These are phyloP conservation scores for Saururus chinensis DNA, from an alignment of 164 flowering plant species.

Conservation along the genomic window DNA sequence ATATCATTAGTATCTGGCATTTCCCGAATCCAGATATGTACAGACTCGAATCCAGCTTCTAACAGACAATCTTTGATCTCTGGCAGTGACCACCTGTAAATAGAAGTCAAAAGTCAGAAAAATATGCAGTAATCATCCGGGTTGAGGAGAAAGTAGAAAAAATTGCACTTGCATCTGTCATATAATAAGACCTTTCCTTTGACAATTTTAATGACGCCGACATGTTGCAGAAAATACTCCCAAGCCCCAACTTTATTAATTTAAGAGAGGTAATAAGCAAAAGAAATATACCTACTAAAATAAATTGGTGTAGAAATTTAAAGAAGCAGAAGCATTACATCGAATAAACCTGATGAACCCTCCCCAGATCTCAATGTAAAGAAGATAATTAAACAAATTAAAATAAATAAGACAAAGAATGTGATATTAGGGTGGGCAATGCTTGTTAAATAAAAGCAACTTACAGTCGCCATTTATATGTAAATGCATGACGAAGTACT, in stretches of 20 bases:
- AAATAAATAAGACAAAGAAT: neutral
- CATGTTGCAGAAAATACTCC: neutral
- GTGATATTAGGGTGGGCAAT: neutral
- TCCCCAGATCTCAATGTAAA: neutral
- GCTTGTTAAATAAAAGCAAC: slow-evolving; percentile 11
- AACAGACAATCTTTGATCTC: slow-evolving; percentile 88
- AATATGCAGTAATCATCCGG: too few species aligned
- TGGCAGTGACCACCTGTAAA: slow-evolving; percentile 83
- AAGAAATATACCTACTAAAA: too few species aligned
- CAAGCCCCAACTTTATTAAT: too few species aligned
- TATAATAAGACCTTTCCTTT: neutral
- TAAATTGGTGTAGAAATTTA: too few species aligned
- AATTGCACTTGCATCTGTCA: neutral
- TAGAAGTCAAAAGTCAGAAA: neutral
- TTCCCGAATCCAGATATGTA: slow-evolving; percentile 78
- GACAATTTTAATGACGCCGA: neutral
- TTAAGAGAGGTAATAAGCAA: too few species aligned
- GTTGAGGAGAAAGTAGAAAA: neutral
- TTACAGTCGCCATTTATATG: slow-evolving; percentile 96
- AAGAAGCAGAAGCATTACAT: neutral
- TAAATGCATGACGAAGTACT: slow-evolving; percentile 79
- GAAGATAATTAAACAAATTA: neutral
- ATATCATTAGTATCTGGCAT: slow-evolving; percentile 59
- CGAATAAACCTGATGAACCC: too few species aligned
- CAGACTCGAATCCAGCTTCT: slow-evolving; percentile 74